These are phyloP conservation scores for Shiraia bambusicola DNA, from an alignment of 2,329 filamentous ascomycete genomes.

Conservation along the genomic window DNA sequence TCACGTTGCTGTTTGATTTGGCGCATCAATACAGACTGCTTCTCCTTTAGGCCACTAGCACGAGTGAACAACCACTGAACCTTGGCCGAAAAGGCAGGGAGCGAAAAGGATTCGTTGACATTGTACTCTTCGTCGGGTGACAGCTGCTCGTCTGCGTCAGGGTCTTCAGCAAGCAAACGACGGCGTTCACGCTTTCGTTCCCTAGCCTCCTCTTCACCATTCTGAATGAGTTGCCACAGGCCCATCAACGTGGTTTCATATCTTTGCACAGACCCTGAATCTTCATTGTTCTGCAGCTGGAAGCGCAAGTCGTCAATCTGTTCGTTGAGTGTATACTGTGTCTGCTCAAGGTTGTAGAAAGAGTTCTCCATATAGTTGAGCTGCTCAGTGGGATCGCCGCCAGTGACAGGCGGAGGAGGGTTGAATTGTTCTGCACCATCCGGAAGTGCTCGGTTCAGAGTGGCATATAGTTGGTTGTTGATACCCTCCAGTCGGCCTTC, in stretches of 20 bases:
- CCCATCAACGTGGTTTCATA: constrained; percentile 56
- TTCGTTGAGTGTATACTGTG: constrained; percentile 36
- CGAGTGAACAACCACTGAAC: constrained; percentile 78
- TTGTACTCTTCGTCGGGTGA: constrained; percentile 64
- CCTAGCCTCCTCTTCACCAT: constrained; percentile 46
- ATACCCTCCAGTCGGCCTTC: constrained; percentile 51
- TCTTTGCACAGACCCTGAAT: constrained; percentile 29
- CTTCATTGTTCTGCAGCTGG: constrained; percentile 17
- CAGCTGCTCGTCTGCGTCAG: constrained; percentile 60
- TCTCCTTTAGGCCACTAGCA: constrained; percentile 76
- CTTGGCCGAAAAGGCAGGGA: constrained; percentile 74
- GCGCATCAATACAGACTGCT: constrained; percentile 83
- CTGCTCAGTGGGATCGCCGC: constrained; percentile 65
- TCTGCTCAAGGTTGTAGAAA: constrained; percentile 49
- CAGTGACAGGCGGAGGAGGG: constrained; percentile 60
- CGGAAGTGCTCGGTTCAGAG: constrained; percentile 50
- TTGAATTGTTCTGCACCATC: constrained; percentile 55
- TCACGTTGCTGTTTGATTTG: constrained; percentile 96
- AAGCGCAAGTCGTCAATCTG: constrained; percentile 31
- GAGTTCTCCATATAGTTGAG: constrained; percentile 66
- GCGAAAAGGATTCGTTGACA: constrained; percentile 64
- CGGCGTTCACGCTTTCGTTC: constrained; percentile 41
- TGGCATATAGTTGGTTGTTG: constrained; percentile 62
- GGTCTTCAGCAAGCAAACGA: constrained; percentile 51
- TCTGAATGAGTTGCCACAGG: constrained; percentile 56